These are phyloP conservation scores for Metarhizium humberi DNA, from an alignment of 2,329 filamentous ascomycete genomes.

Conservation along the genomic window DNA sequence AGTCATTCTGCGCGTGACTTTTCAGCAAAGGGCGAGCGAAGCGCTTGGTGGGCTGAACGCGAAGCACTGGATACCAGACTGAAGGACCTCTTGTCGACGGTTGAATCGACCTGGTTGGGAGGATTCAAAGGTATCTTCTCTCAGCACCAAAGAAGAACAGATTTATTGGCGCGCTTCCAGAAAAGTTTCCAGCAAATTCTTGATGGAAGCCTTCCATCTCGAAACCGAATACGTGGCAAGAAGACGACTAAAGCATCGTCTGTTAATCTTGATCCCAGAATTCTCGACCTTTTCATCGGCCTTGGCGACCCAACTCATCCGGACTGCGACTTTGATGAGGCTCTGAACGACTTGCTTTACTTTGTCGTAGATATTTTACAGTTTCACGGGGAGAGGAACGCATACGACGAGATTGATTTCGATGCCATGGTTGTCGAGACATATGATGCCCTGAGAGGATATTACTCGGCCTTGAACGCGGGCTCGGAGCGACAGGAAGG, in stretches of 20 bases:
- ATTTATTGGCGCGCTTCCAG: slow-evolving; percentile 66
- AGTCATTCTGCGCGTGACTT: slow-evolving; percentile 67
- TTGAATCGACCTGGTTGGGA: slow-evolving; percentile 90
- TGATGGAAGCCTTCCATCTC: slow-evolving; percentile 76
- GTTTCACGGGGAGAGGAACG: slow-evolving; percentile 92
- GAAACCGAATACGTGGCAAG: slow-evolving; percentile 52
- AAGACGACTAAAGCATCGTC: slow-evolving; percentile 34
- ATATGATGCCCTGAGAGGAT: slow-evolving; percentile 71
- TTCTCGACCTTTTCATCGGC: slow-evolving; percentile 82
- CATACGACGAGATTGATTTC: slow-evolving; percentile 96
- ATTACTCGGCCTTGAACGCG: slow-evolving; percentile 48
- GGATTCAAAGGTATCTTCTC: slow-evolving; percentile 95
- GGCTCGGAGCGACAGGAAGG: slow-evolving; percentile 31
- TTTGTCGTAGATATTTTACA: slow-evolving; percentile 95
- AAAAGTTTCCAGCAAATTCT: slow-evolving; percentile 70
- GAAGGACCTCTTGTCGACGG: slow-evolving; percentile 67
- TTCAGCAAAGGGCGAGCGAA: slow-evolving; percentile 63
- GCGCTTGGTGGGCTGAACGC: slow-evolving; percentile 83
- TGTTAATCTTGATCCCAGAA: slow-evolving; percentile 45
- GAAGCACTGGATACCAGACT: slow-evolving; percentile 71
- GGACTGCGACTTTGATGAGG: slow-evolving; percentile 71
- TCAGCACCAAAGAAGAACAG: slow-evolving; percentile 52
- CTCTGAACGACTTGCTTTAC: slow-evolving; percentile 85
- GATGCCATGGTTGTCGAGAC: slow-evolving; percentile 85
- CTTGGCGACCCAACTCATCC: slow-evolving; percentile 64